phyloP scores from a whole-genome alignment of 2,329 filamentous ascomycete genomes.

The Fusarium ramigenum region DNA sequence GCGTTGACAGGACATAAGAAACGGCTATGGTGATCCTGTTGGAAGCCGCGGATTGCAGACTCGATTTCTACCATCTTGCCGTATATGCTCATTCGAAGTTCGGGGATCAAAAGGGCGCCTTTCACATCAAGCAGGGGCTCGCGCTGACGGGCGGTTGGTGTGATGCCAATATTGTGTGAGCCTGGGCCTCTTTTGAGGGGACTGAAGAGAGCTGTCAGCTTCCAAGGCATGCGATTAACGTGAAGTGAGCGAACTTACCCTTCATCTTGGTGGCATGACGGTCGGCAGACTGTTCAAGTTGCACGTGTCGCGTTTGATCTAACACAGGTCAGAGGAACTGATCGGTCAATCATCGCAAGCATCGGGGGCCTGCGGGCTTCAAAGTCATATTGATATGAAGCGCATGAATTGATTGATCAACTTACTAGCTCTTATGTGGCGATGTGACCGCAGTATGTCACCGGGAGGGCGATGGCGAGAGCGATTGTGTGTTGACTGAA shows the following conservation, averaged over 20 bases:
- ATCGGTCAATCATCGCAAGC: background rate
- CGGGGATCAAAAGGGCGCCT: background rate
- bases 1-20: background rate
- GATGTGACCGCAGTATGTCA: background rate
- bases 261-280: background rate
- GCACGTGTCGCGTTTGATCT: background rate
- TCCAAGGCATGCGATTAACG: background rate
- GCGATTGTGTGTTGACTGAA: background rate
- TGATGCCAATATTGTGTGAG: background rate
- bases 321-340: background rate
- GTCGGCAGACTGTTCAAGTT: background rate
- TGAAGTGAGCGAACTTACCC: background rate
- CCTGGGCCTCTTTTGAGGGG: fast-evolving
- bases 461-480: background rate
- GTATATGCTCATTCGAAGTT: background rate
- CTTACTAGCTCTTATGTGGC: background rate
- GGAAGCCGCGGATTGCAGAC: background rate
- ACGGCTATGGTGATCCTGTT: background rate
- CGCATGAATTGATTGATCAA: background rate
- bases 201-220: background rate
- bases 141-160: background rate
- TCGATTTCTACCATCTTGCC: background rate
- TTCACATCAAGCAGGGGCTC: background rate
- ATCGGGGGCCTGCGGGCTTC: background rate
- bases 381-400: background rate